phyloP scores from a whole-genome alignment of 2,329 filamentous ascomycete genomes.

The Parastagonospora nodorum region DNA sequence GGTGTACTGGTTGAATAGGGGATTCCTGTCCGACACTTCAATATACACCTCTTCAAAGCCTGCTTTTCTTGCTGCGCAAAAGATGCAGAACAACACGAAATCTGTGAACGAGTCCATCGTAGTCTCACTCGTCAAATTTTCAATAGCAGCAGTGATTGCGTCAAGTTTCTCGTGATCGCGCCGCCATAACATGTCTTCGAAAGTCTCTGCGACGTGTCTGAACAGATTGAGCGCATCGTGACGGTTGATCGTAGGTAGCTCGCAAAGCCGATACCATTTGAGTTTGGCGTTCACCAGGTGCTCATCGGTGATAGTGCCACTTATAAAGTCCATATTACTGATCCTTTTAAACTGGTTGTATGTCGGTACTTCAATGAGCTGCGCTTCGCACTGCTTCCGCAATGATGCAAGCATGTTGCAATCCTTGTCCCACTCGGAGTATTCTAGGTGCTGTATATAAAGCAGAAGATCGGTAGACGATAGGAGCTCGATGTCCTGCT shows the following conservation, averaged over 20 bases:
- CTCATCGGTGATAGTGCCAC: constrained; percentile 32
- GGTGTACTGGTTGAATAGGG: constrained; percentile 63
- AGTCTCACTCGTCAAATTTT: constrained; percentile 24
- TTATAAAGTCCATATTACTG: constrained; percentile 44
- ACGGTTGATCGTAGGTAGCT: constrained; percentile 26
- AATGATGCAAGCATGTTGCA: constrained; percentile 37
- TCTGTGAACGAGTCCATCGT: constrained; percentile 50
- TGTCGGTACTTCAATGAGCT: constrained; percentile 44
- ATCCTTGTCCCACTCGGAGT: constrained; percentile 37
- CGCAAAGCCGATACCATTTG: constrained; percentile 43
- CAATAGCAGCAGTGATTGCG: constrained; percentile 34
- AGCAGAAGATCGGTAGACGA: constrained; percentile 42
- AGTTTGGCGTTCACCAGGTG: constrained; percentile 37
- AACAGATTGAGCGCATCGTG: constrained; percentile 36
- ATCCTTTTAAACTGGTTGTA: constrained; percentile 43
- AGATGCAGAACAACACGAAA: constrained; percentile 61
- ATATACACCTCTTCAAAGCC: constrained; percentile 67
- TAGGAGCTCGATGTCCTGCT: constrained; percentile 41
- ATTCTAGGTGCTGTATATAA: constrained; percentile 40
- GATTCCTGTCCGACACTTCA: constrained; percentile 66
- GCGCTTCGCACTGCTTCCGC: constrained; percentile 35
- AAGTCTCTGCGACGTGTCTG: constrained; percentile 34
- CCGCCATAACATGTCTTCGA: constrained; percentile 35
- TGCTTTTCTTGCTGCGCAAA: constrained; percentile 61
- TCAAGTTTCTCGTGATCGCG: constrained; percentile 38